Conservation (phyloP, 768 basidiomycete genomes). For the Russula olivacea region DNA sequence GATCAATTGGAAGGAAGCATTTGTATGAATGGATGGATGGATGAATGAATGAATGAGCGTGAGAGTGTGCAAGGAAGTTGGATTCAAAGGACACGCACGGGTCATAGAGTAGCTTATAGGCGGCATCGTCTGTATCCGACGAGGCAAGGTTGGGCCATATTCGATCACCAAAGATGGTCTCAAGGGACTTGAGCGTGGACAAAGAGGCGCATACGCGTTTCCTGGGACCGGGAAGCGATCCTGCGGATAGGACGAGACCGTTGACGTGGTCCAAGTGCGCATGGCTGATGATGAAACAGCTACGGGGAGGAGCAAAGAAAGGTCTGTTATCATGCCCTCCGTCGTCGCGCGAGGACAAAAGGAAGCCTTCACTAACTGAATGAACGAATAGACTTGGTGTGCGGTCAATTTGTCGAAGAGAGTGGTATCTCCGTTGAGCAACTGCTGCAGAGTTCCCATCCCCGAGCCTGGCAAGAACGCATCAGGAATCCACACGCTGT, state of each 20-base stretch:
- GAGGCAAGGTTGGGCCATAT: conserved; percentile 85
- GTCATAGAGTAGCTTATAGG: conserved; percentile 56
- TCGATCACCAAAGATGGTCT: conserved; percentile 67
- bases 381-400: conserved; percentile 47
- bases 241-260: conserved; percentile 78
- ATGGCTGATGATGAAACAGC: conserved; percentile 82
- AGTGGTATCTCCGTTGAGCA: conserved; percentile 51
- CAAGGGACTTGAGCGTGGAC: conserved; percentile 60
- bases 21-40: neutral
- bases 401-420: conserved; percentile 46
- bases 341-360: neutral
- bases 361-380: conserved; percentile 36
- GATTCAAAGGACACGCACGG: conserved; percentile 40
- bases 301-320: conserved; percentile 29
- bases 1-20: neutral
- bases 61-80: neutral
- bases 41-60: neutral
- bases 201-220: conserved; percentile 60
- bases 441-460: conserved; percentile 62
- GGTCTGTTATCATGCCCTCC: neutral
- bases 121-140: conserved; percentile 58
- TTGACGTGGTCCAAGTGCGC: conserved; percentile 88
- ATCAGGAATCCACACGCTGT: neutral
- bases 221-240: conserved; percentile 55
- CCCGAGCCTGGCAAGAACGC: conserved; percentile 59